These are phyloP conservation scores for Nakaseomyces glabratus DNA, from an alignment of 1,139 yeast genomes.

Conservation along the genomic window DNA sequence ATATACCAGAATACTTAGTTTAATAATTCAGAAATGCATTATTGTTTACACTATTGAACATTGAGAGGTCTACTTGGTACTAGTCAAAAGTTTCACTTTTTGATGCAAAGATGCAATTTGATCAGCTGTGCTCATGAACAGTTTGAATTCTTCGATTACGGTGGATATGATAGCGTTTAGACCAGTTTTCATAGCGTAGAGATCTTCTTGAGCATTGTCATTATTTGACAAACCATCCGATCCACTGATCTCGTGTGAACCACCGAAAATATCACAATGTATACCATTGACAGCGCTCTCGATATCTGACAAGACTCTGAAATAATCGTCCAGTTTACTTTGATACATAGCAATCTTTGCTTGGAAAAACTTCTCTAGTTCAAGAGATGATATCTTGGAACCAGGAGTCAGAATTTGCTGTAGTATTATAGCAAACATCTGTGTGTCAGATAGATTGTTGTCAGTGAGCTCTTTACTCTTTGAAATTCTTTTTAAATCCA, in stretches of 20 bases:
- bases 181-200: constrained; percentile 23
- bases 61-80: no score
- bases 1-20: no score
- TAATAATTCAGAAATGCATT: no score
- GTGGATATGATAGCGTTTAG: constrained; percentile 35
- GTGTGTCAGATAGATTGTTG: constrained; percentile 45
- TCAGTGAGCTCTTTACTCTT: constrained; percentile 39
- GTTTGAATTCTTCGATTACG: constrained; percentile 67
- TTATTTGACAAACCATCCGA: constrained; percentile 10
- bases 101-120: constrained; percentile 84
- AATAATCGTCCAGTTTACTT: constrained; percentile 57
- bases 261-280: constrained; percentile 37
- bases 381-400: constrained; percentile 49
- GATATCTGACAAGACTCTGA: constrained; percentile 55
- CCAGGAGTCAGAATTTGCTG: constrained; percentile 63
- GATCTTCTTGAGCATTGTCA: constrained; percentile 11
- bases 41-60: no score
- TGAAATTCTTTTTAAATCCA: constrained; percentile 45
- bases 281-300: constrained; percentile 70
- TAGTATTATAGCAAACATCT: constrained; percentile 55
- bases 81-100: no score
- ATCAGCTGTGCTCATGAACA: constrained; percentile 88
- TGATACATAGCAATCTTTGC: constrained; percentile 44
- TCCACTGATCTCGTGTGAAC: constrained; percentile 10
- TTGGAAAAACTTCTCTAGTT: constrained; percentile 47